Evolutionary conservation across 2,329 filamentous ascomycete species (phyloP).

Genomic region (Ophiostoma piceae): DNA sequence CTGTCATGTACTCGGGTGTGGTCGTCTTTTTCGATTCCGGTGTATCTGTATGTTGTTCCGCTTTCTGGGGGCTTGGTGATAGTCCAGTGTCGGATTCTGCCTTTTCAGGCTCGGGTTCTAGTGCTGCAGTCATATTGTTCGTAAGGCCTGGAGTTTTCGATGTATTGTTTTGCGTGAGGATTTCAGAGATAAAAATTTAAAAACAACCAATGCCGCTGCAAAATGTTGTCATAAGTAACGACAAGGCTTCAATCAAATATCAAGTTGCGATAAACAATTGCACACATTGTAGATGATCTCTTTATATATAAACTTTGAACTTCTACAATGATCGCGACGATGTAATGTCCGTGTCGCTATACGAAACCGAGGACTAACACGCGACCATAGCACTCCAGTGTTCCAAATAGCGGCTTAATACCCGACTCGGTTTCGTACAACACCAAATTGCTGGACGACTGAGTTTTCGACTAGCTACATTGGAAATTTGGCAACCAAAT

Average conservation of each 20-base stretch:
- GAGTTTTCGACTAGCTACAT: neutral
- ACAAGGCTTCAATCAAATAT: too few species aligned
- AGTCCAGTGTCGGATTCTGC: neutral
- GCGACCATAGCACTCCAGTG: neutral
- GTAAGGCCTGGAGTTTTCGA: too few species aligned
- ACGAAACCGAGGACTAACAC: slow-evolving; percentile 7
- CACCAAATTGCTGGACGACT: neutral
- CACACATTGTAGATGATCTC: neutral
- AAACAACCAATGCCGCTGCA: too few species aligned
- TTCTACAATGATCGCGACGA: neutral
- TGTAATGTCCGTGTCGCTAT: neutral
- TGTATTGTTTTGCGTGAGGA: too few species aligned
- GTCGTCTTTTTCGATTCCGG: neutral
- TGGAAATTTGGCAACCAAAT: neutral
- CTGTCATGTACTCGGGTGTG: neutral
- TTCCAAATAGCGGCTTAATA: neutral
- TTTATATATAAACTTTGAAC: neutral
- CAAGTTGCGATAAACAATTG: too few species aligned
- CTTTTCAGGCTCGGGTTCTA: too few species aligned
- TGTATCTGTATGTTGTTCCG: neutral
- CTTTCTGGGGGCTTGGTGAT: neutral
- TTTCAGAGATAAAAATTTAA: too few species aligned
- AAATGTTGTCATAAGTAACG: too few species aligned
- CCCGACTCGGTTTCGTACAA: neutral
- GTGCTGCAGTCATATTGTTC: too few species aligned